Base-by-base conservation (phyloP, 371 early-diverging fungal species). In the Apophysomyces ossiformis region DNA sequence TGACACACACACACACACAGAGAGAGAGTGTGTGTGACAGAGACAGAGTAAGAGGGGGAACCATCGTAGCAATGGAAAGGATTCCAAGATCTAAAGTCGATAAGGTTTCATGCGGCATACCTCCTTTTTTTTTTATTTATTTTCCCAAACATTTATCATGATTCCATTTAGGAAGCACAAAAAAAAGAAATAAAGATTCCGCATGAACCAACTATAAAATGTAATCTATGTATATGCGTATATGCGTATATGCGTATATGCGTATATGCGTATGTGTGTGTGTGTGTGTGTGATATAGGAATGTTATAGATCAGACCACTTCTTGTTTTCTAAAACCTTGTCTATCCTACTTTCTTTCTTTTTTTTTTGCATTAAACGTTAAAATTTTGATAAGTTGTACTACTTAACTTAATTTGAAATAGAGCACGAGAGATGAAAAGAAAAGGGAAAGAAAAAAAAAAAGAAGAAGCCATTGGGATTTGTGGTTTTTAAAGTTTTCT, bases 71-170 rank as follows among this genome's bases (percentile, higher is more conserved):
- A 8, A 11, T 50, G 4, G 54, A 50, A 13, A 50, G 18, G 26
- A 50, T 50, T 50, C 54, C 54, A 50, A 50, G 54, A 50, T 50
- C n/a, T 50, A 21, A 50, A 50, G 54, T 50, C n/a, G 54, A 50
- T 50, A 50, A 50, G 54, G 54, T 50, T 50, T 50, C 54, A 21
- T 21, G 54, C 54, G 54, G 54, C 54, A 18, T 18, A 18, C 54
- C n/a, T 50, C 9, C 21, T 18, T 26, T 50, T 50, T 50, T 21
- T 50, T n/a, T n/a, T n/a, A n/a, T n/a, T n/a, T n/a, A n/a, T n/a
- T n/a, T n/a, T n/a, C n/a, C 32, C 32, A 26, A 26, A 26, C 32
- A 26, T 26, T 26, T 26, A 21, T 50, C 21, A 50, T n/a, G 8
- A 50, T 50, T 50, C 21, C 54, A 50, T 26, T 26, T 50, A 50